Evolutionary conservation across 257 asterid species (phyloP).

Genomic region (Nicotiana benthamiana): DNA sequence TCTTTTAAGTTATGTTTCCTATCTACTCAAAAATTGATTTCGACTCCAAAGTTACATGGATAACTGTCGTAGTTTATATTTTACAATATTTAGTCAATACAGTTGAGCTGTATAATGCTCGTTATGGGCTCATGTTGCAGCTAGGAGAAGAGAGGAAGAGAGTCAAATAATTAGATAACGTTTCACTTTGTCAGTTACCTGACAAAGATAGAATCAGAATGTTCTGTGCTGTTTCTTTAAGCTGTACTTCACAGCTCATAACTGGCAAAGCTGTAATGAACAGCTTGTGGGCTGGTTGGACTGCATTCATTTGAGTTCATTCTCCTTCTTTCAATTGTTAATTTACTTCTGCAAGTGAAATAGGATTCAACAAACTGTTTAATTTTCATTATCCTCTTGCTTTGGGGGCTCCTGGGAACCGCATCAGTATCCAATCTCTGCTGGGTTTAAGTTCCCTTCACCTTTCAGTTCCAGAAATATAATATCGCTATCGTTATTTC

Average conservation of each 20-base stretch:
- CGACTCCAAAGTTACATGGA: not conserved
- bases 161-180: not conserved
- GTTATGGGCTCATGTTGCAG: not conserved
- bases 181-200: not conserved
- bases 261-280: not conserved
- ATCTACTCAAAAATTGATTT: not conserved
- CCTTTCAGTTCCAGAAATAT: not conserved
- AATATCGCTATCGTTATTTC: not conserved
- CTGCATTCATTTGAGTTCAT: not conserved
- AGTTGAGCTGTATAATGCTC: too few relatives aligned
- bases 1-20: not conserved
- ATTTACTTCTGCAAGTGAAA: not conserved
- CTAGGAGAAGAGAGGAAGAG: not conserved
- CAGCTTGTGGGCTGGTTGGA: not conserved
- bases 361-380: not conserved
- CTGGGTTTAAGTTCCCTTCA: not conserved
- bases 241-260: too few relatives aligned
- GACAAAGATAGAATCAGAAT: not conserved
- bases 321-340: not conserved
- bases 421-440: not conserved
- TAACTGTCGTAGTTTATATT: not conserved
- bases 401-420: not conserved
- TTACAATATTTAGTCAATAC: too few relatives aligned
- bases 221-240: too few relatives aligned
- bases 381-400: not conserved